A percentile compares a stretch with the other conserved stretches of the same genome.
Conservation (phyloP, 1,284 basidiomycete species). For the Heterobasidion occidentale region DNA sequence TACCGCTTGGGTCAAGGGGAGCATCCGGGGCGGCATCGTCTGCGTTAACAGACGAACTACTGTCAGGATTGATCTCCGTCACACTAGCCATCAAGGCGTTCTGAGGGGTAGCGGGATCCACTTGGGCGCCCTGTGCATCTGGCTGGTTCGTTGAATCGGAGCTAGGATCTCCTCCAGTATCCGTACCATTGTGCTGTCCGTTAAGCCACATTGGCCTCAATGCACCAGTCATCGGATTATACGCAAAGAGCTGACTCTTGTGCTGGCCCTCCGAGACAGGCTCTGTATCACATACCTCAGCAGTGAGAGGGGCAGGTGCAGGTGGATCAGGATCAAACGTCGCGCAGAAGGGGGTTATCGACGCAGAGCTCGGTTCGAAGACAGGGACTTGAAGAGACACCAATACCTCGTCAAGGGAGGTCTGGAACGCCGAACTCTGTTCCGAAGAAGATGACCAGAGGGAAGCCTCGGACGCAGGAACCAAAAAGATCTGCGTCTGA, state of each 20-base stretch:
- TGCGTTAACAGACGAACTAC: not conserved
- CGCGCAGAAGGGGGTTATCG: slow-evolving; percentile 42
- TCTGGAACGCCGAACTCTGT: not conserved
- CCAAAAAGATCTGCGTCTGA: slow-evolving; percentile 43
- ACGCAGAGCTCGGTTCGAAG: slow-evolving; percentile 29
- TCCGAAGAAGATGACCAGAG: slow-evolving; percentile 7
- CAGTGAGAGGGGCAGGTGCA: slow-evolving; percentile 38
- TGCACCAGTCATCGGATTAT: slow-evolving; percentile 35
- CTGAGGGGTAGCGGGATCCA: slow-evolving; percentile 7
- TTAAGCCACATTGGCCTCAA: slow-evolving; percentile 46
- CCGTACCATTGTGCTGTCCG: slow-evolving; percentile 5
- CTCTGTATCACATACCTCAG: slow-evolving; percentile 31
- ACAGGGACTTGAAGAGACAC: slow-evolving; percentile 40
- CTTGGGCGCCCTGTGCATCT: slow-evolving; percentile 5
- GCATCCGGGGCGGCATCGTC: not conserved
- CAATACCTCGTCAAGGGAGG: slow-evolving; percentile 2
- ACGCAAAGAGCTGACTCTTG: slow-evolving; percentile 53
- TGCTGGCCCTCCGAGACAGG: slow-evolving; percentile 17
- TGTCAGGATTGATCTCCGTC: slow-evolving; percentile 2
- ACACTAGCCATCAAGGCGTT: slow-evolving; percentile 9
- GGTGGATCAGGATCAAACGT: slow-evolving; percentile 50
- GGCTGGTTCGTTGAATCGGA: not conserved
- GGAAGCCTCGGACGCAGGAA: slow-evolving; percentile 17
- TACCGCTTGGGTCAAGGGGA: not conserved
- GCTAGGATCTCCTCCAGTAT: not conserved